Evolutionary conservation across 768 basidiomycete species (phyloP).

Genomic region (Sarcomyxa edulis): DNA sequence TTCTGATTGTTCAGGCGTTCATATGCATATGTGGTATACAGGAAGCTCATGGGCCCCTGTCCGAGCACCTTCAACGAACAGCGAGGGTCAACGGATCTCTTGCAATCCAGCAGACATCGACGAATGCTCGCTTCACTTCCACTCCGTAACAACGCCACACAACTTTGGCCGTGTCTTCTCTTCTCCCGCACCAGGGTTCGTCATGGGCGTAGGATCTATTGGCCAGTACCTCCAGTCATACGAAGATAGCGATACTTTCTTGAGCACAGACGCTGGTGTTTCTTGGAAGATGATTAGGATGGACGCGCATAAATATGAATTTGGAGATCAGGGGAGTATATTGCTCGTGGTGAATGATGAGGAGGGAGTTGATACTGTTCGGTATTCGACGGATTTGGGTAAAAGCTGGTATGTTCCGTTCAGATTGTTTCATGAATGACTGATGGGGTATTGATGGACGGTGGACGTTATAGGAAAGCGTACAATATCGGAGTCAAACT

Average conservation of each 20-base stretch:
- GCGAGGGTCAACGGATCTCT: constrained; percentile 50
- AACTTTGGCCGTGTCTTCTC: constrained; percentile 95
- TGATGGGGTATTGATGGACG: neutral
- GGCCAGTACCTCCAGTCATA: constrained; percentile 66
- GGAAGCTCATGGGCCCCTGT: constrained; percentile 76
- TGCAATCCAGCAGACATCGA: constrained; percentile 58
- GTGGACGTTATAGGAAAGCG: constrained; percentile 54
- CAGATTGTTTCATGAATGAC: constrained; percentile 1
- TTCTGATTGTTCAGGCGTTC: neutral
- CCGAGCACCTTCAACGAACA: constrained; percentile 49
- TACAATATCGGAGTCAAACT: constrained; percentile 68
- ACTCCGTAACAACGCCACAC: constrained; percentile 89
- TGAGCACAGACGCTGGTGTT: constrained; percentile 86
- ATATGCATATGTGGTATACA: constrained; percentile 14
- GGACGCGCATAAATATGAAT: constrained; percentile 91
- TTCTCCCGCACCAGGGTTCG: constrained; percentile 88
- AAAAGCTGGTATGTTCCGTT: constrained; percentile 63
- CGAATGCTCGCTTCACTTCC: constrained; percentile 80
- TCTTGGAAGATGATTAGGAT: constrained; percentile 75
- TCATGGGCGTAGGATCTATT: constrained; percentile 95
- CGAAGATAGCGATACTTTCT: constrained; percentile 87
- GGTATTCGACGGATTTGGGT: constrained; percentile 82
- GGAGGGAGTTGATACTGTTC: constrained; percentile 57
- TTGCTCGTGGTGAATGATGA: constrained; percentile 85
- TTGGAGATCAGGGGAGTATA: constrained; percentile 86